Percentiles rank a stretch among this genome's conserved stretches.
Conservation (phyloP, 331 rosid genomes). For the Arachis monticola region DNA sequence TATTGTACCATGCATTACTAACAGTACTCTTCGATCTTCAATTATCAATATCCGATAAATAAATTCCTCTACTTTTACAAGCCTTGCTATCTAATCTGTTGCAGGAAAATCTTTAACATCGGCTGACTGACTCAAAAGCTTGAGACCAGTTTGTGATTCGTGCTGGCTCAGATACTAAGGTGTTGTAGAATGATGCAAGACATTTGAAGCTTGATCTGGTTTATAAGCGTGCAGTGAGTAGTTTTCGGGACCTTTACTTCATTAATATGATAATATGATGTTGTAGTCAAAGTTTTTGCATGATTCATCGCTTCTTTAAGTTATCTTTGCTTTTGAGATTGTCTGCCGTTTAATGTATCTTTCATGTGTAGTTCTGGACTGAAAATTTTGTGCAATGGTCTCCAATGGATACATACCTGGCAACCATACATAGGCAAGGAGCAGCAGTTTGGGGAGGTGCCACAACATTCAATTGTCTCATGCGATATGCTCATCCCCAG, state of each 20-base stretch:
- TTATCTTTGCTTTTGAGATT: background rate
- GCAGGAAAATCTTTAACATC: no score
- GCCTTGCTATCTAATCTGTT: slow-evolving; percentile 26
- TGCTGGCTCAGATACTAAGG: no score
- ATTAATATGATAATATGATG: background rate
- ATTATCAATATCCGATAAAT: background rate
- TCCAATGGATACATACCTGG: slow-evolving; percentile 72
- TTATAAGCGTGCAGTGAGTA: no score
- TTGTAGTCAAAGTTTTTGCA: background rate
- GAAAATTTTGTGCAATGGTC: slow-evolving; percentile 89
- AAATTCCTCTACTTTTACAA: background rate
- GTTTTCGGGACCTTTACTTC: no score
- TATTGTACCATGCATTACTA: background rate
- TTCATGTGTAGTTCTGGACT: slow-evolving; percentile 64
- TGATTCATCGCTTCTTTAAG: background rate
- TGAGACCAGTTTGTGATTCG: no score
- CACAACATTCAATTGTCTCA: no score
- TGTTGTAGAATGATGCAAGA: no score
- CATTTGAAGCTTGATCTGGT: no score
- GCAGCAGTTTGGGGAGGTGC: no score
- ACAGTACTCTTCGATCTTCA: background rate
- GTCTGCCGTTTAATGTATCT: slow-evolving; percentile 20
- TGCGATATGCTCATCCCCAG: no score
- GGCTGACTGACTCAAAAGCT: no score
- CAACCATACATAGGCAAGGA: no score